Evolutionary conservation across 495 filamentous ascomycete species (phyloP).

Genomic region (Xylaria curta): DNA sequence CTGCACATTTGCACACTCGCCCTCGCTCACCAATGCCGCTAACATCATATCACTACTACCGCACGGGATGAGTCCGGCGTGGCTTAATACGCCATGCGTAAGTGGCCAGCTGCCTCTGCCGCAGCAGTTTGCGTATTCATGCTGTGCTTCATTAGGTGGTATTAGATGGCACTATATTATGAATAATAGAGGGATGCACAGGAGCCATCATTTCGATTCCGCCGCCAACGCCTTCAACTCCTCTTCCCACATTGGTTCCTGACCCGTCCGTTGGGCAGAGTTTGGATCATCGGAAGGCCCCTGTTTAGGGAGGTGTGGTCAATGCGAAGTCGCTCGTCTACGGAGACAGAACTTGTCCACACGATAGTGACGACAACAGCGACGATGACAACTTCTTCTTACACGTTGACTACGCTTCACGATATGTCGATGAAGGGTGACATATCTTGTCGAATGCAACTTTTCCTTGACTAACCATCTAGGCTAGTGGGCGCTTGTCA

Average conservation of each 20-base stretch:
- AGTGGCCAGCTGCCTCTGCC: constrained; percentile 13
- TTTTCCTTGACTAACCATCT: neutral
- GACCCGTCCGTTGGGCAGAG: neutral
- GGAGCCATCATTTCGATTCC: neutral
- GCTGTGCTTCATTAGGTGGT: constrained; percentile 16
- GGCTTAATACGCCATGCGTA: neutral
- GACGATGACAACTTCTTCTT: constrained; percentile 4
- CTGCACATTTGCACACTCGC: neutral
- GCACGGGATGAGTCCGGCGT: constrained; percentile 8
- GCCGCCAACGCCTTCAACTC: constrained; percentile 7
- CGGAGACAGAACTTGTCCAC: constrained; percentile 5
- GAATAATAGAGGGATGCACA: constrained; percentile 14
- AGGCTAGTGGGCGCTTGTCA: constrained; percentile 10
- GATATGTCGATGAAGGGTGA: neutral
- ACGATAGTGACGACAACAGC: neutral
- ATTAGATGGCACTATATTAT: constrained; percentile 11
- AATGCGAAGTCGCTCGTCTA: neutral
- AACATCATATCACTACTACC: constrained; percentile 17
- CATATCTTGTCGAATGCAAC: constrained; percentile 5
- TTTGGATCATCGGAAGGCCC: constrained; percentile 7
- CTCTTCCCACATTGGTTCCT: neutral
- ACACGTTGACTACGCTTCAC: constrained; percentile 1
- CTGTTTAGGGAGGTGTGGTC: neutral
- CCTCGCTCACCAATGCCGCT: constrained; percentile 20
- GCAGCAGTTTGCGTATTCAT: neutral